These are phyloP conservation scores for Alternaria burnsii DNA, from an alignment of 2,329 filamentous ascomycete genomes.

Conservation along the genomic window DNA sequence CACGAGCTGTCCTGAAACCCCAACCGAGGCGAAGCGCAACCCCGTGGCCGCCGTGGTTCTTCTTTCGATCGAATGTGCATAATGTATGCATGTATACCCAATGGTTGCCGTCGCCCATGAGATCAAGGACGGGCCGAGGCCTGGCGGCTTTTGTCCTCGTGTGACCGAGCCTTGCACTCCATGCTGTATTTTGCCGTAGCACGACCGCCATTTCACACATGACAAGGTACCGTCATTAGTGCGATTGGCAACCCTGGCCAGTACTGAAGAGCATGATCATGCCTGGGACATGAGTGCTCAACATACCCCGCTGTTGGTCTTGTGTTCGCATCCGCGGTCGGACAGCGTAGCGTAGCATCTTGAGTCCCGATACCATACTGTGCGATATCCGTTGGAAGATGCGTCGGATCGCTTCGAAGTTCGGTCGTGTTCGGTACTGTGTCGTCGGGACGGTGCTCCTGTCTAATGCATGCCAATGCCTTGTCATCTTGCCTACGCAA, in stretches of 20 bases:
- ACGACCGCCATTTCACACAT: conserved; percentile 11
- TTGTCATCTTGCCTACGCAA: neutral
- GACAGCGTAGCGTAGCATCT: neutral
- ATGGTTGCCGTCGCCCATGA: conserved; percentile 8
- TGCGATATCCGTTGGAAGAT: neutral
- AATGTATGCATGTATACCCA: conserved; percentile 13
- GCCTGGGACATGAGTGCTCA: neutral
- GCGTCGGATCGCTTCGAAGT: conserved; percentile 2
- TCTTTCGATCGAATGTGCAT: conserved; percentile 10
- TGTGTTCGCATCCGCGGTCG: neutral
- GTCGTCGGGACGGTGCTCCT: neutral
- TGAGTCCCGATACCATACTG: neutral
- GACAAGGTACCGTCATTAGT: conserved; percentile 6
- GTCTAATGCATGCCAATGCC: conserved; percentile 3
- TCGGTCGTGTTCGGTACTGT: conserved; percentile 9
- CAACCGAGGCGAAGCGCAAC: neutral
- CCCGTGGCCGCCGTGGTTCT: conserved; percentile 9
- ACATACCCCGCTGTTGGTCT: neutral
- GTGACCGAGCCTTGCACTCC: conserved; percentile 11
- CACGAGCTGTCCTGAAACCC: conserved; percentile 9
- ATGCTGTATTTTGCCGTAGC: conserved; percentile 8
- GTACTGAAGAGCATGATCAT: conserved; percentile 7
- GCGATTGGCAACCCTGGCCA: neutral
- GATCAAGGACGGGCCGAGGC: conserved; percentile 3
- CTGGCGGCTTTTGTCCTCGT: conserved; percentile 1